Evolutionary conservation across 1,284 basidiomycete species (phyloP).

Genomic region (Waitea zeae): DNA sequence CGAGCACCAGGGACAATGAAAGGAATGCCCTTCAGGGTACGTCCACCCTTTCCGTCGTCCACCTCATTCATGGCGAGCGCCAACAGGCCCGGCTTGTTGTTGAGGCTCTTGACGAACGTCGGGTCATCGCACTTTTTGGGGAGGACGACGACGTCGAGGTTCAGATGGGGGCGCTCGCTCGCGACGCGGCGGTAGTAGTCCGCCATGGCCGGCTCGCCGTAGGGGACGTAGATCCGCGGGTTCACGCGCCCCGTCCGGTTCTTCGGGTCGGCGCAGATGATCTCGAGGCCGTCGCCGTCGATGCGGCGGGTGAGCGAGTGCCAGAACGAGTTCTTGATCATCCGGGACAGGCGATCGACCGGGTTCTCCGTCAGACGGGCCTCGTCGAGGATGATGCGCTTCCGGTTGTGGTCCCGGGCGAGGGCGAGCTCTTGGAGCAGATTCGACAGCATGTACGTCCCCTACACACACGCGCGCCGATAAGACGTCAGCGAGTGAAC

Average conservation of each 20-base stretch:
- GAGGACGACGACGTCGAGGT: slow-evolving; percentile 80
- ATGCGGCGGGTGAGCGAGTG: slow-evolving; percentile 92
- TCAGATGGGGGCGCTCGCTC: slow-evolving; percentile 75
- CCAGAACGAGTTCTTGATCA: slow-evolving; percentile 99
- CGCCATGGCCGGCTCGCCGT: slow-evolving; percentile 84
- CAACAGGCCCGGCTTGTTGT: slow-evolving; percentile 85
- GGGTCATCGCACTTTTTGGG: slow-evolving; percentile 79
- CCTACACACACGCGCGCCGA: slow-evolving; percentile 30
- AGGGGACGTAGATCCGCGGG: slow-evolving; percentile 88
- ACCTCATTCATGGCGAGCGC: slow-evolving; percentile 91
- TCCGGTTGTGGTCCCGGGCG: slow-evolving; percentile 88
- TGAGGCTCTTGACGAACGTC: slow-evolving; percentile 81
- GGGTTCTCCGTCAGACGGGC: slow-evolving; percentile 93
- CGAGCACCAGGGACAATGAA: slow-evolving; percentile 96
- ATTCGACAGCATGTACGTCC: slow-evolving; percentile 97
- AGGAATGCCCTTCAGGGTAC: slow-evolving; percentile 81
- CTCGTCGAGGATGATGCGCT: slow-evolving; percentile 96
- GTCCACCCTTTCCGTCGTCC: slow-evolving; percentile 62
- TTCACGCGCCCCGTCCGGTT: slow-evolving; percentile 76
- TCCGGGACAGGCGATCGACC: slow-evolving; percentile 88
- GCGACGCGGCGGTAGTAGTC: slow-evolving; percentile 82
- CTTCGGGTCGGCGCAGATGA: slow-evolving; percentile 94
- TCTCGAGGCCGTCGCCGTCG: slow-evolving; percentile 92
- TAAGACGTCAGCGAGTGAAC: slow-evolving; percentile 2
- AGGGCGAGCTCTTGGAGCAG: slow-evolving; percentile 96